Evolutionary conservation across 2,329 filamentous ascomycete genomes (phyloP).

Genomic region (Iodosphaeria phyllophila): DNA sequence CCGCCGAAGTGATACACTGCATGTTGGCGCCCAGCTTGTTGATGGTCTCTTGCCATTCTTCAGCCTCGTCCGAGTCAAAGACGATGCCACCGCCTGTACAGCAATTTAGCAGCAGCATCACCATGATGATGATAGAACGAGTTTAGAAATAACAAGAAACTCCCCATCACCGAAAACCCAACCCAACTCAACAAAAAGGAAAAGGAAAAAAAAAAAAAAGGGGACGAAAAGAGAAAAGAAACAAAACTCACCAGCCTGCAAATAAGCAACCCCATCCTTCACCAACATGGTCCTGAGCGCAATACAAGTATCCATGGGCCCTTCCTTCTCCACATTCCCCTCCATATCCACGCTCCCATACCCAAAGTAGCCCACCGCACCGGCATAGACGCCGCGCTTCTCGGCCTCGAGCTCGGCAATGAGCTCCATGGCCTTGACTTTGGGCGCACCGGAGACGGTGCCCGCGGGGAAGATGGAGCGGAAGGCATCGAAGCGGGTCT

Average conservation of each 20-base stretch:
- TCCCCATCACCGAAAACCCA: no score
- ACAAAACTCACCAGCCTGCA: constrained; percentile 51
- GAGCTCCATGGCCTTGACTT: constrained; percentile 91
- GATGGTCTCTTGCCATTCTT: constrained; percentile 88
- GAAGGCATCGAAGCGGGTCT: constrained; percentile 89
- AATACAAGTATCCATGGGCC: constrained; percentile 78
- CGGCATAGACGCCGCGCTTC: constrained; percentile 89
- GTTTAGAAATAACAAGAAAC: no score
- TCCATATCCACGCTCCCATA: constrained; percentile 54
- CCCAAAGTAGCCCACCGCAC: constrained; percentile 92
- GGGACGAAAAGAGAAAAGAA: no score
- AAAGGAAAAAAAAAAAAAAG: no score
- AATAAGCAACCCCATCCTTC: constrained; percentile 78
- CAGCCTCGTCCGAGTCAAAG: constrained; percentile 76
- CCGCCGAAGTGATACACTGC: constrained; percentile 69
- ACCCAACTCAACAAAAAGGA: no score
- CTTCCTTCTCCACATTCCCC: constrained; percentile 47
- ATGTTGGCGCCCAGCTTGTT: constrained; percentile 91
- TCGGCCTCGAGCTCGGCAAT: constrained; percentile 88
- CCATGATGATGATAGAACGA: neutral
- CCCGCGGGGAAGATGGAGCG: constrained; percentile 92
- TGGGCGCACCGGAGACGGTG: constrained; percentile 87
- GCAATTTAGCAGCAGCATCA: constrained; percentile 1
- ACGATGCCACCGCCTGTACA: constrained; percentile 63
- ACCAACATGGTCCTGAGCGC: constrained; percentile 81